Conservation (phyloP, 208 protist genomes). For the Acanthamoeba healyi region DNA sequence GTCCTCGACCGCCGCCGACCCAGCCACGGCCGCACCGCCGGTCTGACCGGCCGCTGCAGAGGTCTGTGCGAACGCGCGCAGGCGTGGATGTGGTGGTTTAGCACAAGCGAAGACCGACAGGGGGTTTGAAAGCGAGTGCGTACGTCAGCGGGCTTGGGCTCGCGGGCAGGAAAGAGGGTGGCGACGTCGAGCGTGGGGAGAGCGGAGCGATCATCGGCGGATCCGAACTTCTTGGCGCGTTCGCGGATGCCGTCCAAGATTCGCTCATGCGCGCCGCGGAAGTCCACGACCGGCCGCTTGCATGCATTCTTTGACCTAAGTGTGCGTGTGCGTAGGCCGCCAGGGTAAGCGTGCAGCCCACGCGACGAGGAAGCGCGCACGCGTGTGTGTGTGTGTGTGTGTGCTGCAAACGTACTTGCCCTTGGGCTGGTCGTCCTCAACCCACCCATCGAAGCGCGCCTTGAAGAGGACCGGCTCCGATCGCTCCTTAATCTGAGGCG, state of each 20-base stretch:
- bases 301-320: slow-evolving; percentile 30
- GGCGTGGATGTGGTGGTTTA: neutral
- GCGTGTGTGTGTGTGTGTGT: neutral
- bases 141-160: neutral
- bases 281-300: slow-evolving; percentile 32
- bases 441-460: slow-evolving; percentile 38
- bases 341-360: too few species aligned
- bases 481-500: neutral
- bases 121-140: neutral
- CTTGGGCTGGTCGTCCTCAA: slow-evolving; percentile 51
- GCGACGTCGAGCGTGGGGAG: slow-evolving; percentile 42
- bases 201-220: neutral
- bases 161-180: slow-evolving; percentile 33
- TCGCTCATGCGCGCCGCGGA: slow-evolving; percentile 33
- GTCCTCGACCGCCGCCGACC: neutral
- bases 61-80: too few species aligned
- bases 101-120: neutral
- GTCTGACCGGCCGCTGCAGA: too few species aligned
- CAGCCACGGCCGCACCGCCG: neutral
- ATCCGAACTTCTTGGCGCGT: neutral
- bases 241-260: slow-evolving; percentile 43
- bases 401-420: slow-evolving; percentile 29
- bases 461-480: slow-evolving; percentile 61
- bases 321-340: too few species aligned
- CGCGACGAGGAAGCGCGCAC: neutral